These are phyloP conservation scores for Trichaptum fuscoviolaceum DNA, from an alignment of 768 basidiomycete genomes.

Conservation along the genomic window DNA sequence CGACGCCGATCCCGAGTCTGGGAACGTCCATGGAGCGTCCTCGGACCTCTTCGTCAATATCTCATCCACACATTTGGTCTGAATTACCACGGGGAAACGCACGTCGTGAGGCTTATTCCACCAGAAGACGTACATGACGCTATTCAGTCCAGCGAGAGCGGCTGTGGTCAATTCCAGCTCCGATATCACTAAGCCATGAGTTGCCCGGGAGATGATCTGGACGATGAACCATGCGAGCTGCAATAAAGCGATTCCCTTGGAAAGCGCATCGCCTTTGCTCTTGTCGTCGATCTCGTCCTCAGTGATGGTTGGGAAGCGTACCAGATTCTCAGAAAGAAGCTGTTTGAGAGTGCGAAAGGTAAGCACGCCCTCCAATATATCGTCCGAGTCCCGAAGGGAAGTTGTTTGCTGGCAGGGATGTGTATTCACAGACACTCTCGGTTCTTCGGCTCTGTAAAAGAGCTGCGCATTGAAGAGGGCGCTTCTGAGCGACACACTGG, in stretches of 20 bases:
- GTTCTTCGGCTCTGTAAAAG: no score
- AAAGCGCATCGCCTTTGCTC: neutral
- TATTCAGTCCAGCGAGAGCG: slow-evolving; percentile 5
- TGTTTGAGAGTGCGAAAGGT: neutral
- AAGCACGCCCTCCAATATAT: neutral
- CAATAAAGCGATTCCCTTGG: neutral
- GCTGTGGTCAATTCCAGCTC: neutral
- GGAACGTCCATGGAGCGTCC: neutral
- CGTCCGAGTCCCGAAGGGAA: no score
- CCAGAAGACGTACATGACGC: slow-evolving; percentile 9
- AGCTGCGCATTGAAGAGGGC: no score
- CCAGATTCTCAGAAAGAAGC: neutral
- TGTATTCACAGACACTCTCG: no score
- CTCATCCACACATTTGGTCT: neutral
- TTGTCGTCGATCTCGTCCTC: neutral
- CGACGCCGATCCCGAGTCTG: neutral
- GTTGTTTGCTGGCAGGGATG: no score
- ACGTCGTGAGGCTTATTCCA: slow-evolving; percentile 10
- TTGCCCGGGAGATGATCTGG: neutral
- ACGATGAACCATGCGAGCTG: neutral
- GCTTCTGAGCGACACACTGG: no score
- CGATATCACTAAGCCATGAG: neutral
- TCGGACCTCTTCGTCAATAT: neutral
- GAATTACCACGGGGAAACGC: neutral
- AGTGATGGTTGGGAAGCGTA: neutral